Base-by-base conservation (phyloP, 148 eudicot species). In the Nepenthes gracilis region DNA sequence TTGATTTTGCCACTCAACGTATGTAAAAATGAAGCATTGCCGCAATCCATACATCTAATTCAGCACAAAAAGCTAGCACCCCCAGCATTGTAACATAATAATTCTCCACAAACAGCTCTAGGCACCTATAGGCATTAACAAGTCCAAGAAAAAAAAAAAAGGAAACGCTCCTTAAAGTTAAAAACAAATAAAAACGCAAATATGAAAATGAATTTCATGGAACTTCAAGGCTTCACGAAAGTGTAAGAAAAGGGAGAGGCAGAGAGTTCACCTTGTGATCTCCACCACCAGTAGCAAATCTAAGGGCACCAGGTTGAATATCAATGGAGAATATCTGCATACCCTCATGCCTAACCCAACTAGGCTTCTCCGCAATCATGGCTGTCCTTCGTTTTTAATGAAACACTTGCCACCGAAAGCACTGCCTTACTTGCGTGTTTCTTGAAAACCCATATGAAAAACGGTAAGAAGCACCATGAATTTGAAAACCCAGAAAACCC, bases 271-370 rank as follows among this genome's bases (percentile, higher is more conserved):
- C 98, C 98, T 88, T 93, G 65, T 88, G 91, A 80, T 93, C 99
- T 70, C 99, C 96, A 54, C 99, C 99, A 64, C 95, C 99, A 75
- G 99, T 93, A 35, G 96, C 96, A 75, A 93, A 88, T 76, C 99
- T 74, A 57, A 70, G 77, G 33, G 84, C 88, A 72, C 89, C 89
- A 70, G 95, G 99, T 67, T 93, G 95, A 77, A 93, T 78, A 76
- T 93, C 99, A 78, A 93, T 79, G 62, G 99, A 86, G 86, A 88
- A 93, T 71, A 93, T 84, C 77, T 88, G 96, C 77, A 83, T 72
- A 60, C 91, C 89, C 63, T 83, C 95, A 76, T 93, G 99, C 54
- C 68, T 84, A 74, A 93, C 64, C 96, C 99, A 93, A 74, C 76
- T 79, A 35, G 96, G 99, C 65, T 89, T 93, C 77, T 93, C 99